A percentile compares a stretch with the other conserved stretches of the same genome.
Conservation (phyloP, 768 basidiomycete genomes). For the Lentinula edodes region DNA sequence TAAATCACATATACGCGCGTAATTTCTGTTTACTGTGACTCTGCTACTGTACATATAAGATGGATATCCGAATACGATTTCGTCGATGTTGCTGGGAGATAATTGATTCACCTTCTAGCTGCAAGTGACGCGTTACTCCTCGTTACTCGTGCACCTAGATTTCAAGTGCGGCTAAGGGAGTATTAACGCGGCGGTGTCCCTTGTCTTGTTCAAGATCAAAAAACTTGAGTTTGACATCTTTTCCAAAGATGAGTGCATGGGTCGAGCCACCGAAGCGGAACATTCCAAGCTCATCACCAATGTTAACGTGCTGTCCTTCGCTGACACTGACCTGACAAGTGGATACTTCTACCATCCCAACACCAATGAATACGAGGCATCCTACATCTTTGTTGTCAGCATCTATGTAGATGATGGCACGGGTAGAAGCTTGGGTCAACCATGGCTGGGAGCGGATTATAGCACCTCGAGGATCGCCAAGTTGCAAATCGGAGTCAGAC, state of each 20-base stretch:
- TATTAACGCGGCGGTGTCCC: background rate
- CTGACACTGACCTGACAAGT: constrained; percentile 39
- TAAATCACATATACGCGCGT: no score
- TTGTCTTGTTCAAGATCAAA: background rate
- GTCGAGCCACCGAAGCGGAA: constrained; percentile 52
- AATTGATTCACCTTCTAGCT: no score
- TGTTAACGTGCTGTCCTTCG: constrained; percentile 31
- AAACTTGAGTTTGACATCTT: background rate
- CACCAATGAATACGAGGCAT: constrained; percentile 30
- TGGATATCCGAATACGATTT: no score
- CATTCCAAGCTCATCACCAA: constrained; percentile 43
- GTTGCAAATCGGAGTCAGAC: constrained; percentile 1
- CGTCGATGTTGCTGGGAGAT: no score
- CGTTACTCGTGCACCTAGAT: no score
- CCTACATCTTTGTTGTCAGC: constrained; percentile 31
- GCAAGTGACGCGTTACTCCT: no score
- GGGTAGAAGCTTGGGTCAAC: constrained; percentile 31
- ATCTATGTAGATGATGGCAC: constrained; percentile 30
- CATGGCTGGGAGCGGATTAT: constrained; percentile 13
- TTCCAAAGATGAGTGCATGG: constrained; percentile 1
- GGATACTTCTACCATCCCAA: constrained; percentile 49
- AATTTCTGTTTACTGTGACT: no score
- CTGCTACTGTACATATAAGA: no score
- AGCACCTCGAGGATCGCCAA: constrained; percentile 1
- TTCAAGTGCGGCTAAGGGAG: background rate